These are phyloP conservation scores for Antrodiella citrinella DNA, from an alignment of 768 basidiomycete species.

Conservation along the genomic window DNA sequence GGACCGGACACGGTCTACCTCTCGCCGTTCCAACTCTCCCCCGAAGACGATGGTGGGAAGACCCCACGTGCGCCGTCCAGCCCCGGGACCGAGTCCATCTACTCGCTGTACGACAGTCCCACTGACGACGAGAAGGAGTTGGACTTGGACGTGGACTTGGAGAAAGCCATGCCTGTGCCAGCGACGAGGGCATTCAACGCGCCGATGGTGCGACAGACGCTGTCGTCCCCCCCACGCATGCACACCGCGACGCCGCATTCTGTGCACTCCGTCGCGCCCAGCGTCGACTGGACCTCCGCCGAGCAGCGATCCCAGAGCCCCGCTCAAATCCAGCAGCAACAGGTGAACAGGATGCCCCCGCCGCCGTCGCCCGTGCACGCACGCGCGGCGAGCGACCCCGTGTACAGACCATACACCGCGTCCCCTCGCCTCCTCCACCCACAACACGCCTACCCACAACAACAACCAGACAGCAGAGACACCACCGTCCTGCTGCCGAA, in stretches of 20 bases:
- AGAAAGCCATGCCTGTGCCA: neutral
- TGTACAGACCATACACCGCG: constrained; percentile 13
- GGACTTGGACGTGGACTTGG: neutral
- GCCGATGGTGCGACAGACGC: neutral
- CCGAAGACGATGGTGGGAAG: neutral
- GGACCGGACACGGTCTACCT: neutral
- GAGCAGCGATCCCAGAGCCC: neutral
- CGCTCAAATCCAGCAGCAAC: neutral
- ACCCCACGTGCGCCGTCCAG: neutral
- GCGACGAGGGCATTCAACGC: neutral
- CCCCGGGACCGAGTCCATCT: neutral
- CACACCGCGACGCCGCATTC: constrained; percentile 16
- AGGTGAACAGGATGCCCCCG: neutral
- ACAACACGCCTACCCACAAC: too few species aligned
- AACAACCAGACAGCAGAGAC: neutral
- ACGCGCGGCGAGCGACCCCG: constrained; percentile 12
- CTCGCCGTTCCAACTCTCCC: neutral
- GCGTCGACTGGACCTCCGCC: constrained; percentile 12
- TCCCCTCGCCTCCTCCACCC: constrained; percentile 7
- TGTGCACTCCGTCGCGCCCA: constrained; percentile 17
- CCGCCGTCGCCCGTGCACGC: constrained; percentile 8
- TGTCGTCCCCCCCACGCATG: constrained; percentile 4
- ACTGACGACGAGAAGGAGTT: neutral
- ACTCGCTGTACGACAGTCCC: neutral
- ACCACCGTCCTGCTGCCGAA: constrained; percentile 7